Base-by-base conservation (phyloP, 768 basidiomycete genomes). In the Vararia minispora region DNA sequence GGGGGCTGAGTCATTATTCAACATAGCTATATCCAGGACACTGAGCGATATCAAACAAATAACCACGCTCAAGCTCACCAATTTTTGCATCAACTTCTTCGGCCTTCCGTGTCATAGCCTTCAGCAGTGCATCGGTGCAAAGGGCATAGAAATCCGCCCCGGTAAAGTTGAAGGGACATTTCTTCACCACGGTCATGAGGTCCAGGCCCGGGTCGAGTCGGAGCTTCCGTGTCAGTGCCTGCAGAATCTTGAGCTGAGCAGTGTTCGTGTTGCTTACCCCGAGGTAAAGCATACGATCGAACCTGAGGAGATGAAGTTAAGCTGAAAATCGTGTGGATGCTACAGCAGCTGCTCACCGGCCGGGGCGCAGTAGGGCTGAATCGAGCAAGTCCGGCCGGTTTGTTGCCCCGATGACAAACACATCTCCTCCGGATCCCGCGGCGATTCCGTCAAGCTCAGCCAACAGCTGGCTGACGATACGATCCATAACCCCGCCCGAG, bases 91-190 rank as follows among this genome's bases (percentile, higher is more conserved):
- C 94, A 11, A 98, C 62, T 35, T 71, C 72, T 43, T 74, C 71
- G 0, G 95, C 92, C 47, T 82, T 89, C 26, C 85, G 65, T 16
- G 88, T 79, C 79, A 99, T 94, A 8, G 95, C 89, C 56, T 86
- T 85, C 40, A 99, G 67, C 71, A 99, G 77, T 1, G 95, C 92
- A 58, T 99, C 94, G 5, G 90, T 85, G 58, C 95, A 98, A 7
- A 99, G 64, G 0, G 95, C 95, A 63, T 99, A 98, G 46, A 98
- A 91, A 56, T 99, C 95, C 28, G 95, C 95, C 30, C 95, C 95
- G 2, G 95, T 98, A 54, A 82, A 91, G 54, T 91, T 89, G 66
- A 92, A 88, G 0, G 89, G 81, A 44, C 92, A 98, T 24, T 63
- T 60, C 20, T 76, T 65, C 16, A 84, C 86, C 30, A 99, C 58